A percentile compares a stretch with the other conserved stretches of the same genome.
phyloP scores from a whole-genome alignment of 495 filamentous ascomycete genomes.

The Tuber brumale region DNA sequence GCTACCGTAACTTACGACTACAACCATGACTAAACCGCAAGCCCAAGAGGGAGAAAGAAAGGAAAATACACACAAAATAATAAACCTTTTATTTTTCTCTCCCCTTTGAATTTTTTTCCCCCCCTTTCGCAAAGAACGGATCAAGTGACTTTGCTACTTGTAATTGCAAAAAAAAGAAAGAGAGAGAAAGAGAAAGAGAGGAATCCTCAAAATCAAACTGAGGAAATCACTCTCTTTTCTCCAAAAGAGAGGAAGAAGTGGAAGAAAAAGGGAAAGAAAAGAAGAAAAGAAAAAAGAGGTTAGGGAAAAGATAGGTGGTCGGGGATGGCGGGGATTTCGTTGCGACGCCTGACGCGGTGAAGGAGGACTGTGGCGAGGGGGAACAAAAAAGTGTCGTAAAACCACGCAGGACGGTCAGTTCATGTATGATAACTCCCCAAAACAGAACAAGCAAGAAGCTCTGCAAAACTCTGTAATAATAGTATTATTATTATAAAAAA shows the following conservation, averaged over 20 bases:
- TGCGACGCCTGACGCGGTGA: not conserved
- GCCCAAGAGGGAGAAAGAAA: not conserved
- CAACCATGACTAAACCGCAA: not conserved
- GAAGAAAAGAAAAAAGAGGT: not conserved
- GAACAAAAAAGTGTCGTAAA: not conserved
- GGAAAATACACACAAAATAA: not conserved
- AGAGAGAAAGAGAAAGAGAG: not conserved
- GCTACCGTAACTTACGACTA: conserved; percentile 2
- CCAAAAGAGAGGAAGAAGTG: not conserved
- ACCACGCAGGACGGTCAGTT: not conserved
- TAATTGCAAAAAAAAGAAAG: not conserved
- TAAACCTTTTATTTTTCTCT: not conserved
- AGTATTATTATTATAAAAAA: not conserved
- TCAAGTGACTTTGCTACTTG: not conserved
- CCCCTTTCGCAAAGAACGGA: not conserved
- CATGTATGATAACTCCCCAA: not conserved
- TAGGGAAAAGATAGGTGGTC: not conserved
- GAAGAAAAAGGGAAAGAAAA: not conserved
- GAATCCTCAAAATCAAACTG: not conserved
- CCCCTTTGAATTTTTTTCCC: not conserved
- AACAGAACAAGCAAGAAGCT: not conserved
- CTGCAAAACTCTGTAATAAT: not conserved
- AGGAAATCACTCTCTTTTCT: no score
- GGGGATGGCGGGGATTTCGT: not conserved
- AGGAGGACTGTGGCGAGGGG: not conserved